Base-by-base conservation (phyloP, 106 monocot species). In the Apostasia ramifera region DNA sequence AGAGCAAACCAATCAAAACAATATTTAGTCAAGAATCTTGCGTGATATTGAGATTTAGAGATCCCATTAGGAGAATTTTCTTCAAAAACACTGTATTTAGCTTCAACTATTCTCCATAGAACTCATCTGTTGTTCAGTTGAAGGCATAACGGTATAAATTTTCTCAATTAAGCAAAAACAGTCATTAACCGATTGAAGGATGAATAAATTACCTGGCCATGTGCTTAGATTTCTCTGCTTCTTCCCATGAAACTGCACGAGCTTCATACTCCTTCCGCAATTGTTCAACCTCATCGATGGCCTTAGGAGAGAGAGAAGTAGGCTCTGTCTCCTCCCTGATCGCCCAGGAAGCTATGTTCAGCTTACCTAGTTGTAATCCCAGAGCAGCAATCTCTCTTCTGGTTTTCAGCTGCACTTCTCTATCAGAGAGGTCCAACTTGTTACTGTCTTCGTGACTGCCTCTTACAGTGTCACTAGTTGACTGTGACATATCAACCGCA, bases 321-420 rank as follows among this genome's bases (percentile, higher is more conserved):
- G 47, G 47, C 50, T 70, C 73, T 5, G 12, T 3, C 1, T 82
- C 75, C 11, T 81, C 74, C 40, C 81, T 87, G 59, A 81, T 94
- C 4, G 97, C 97, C 97, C 98, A 98, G 10, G 90, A 85, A 14
- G 93, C 90, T 40, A 98, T 98, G 64, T 78, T 93, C 77, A 79
- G 81, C 77, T 93, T 98, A 57, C 98, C 98, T 4, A 98, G 82
- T 61, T 93, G 74, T 6, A 98, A 14, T 2, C 98, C 93, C 39
- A 98, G 90, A 49, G 87, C 81, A 26, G 81, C 83, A 5, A 93
- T 98, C 69, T 93, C 98, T 71, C 56, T 76, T 52, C 90, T 82
- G 14, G 86, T 93, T 76, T 83, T 87, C 15, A 81, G 44, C 55
- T 79, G 84, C 51, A 85, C 60, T 75, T 98, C 98, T 57, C 58